Conservation (phyloP, 495 filamentous ascomycete species). For the Trichoderma virens region DNA sequence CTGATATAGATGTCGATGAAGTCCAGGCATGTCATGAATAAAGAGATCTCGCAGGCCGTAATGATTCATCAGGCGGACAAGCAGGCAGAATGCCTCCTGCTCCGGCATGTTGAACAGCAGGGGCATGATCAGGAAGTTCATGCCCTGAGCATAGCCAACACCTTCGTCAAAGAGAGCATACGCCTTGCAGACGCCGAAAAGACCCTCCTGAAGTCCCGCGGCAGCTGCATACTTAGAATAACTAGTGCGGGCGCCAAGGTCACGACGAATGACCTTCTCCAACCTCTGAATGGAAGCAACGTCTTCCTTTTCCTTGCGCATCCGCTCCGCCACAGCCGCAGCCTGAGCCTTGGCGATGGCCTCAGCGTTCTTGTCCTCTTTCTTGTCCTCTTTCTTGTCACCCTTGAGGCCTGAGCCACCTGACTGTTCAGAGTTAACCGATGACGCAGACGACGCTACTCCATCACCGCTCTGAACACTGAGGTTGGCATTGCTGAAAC, state of each 20-base stretch:
- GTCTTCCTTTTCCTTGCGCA: constrained; percentile 71
- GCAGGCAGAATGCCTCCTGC: constrained; percentile 89
- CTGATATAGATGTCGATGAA: constrained; percentile 88
- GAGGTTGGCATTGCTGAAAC: constrained; percentile 29
- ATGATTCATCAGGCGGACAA: constrained; percentile 93
- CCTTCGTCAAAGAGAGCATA: constrained; percentile 92
- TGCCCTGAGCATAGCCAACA: constrained; percentile 96
- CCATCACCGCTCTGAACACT: constrained; percentile 48
- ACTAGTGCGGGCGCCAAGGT: constrained; percentile 87
- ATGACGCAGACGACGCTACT: constrained; percentile 68
- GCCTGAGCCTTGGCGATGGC: constrained; percentile 58
- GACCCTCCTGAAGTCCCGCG: constrained; percentile 83
- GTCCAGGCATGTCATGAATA: constrained; percentile 89
- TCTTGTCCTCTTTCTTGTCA: constrained; percentile 48
- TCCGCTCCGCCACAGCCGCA: constrained; percentile 53
- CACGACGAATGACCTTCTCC: constrained; percentile 83
- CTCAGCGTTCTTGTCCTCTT: constrained; percentile 52
- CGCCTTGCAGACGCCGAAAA: constrained; percentile 94
- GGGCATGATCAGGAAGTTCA: constrained; percentile 99
- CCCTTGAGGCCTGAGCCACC: constrained; percentile 53
- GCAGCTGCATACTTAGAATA: constrained; percentile 89
- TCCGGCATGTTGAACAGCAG: constrained; percentile 97
- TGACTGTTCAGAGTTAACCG: constrained; percentile 74
- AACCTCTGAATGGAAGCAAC: constrained; percentile 63
- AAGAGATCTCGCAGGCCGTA: constrained; percentile 92